phyloP scores from a whole-genome alignment of 148 eudicot genomes.

The Persicaria maculosa region DNA sequence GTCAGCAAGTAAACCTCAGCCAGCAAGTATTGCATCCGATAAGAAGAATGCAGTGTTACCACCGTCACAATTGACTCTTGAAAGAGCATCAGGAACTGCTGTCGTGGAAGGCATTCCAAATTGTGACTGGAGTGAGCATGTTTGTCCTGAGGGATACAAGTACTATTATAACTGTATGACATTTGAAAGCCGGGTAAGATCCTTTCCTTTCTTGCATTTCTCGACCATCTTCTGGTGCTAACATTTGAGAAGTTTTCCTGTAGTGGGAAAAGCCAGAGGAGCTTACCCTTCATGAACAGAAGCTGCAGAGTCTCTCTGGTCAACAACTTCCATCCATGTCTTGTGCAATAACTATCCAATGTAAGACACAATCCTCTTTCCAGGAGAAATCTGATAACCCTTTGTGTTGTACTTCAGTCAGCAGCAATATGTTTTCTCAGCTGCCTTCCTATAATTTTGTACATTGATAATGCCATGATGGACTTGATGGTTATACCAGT shows the following conservation, averaged over 20 bases:
- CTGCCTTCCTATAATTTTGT: not conserved
- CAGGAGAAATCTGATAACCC: constrained; percentile 18
- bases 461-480: not conserved
- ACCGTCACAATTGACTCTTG: constrained; percentile 20
- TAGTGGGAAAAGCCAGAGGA: constrained; percentile 91
- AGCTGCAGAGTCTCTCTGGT: constrained; percentile 17
- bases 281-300: constrained; percentile 46
- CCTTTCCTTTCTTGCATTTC: not conserved
- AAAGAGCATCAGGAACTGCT: constrained; percentile 17
- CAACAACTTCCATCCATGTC: constrained; percentile 5
- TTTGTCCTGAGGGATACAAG: constrained; percentile 76
- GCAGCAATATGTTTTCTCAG: constrained; percentile 12
- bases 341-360: constrained; percentile 21
- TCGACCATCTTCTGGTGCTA: not conserved
- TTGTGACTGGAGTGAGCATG: constrained; percentile 93
- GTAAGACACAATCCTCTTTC: constrained; percentile 17
- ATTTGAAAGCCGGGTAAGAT: constrained; percentile 75
- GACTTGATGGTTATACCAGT: not conserved
- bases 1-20: constrained; percentile 22
- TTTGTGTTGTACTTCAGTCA: constrained; percentile 29
- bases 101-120: constrained; percentile 27
- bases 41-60: constrained; percentile 18
- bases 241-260: constrained; percentile 16
- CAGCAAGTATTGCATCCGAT: constrained; percentile 18
- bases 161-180: constrained; percentile 75